Evolutionary conservation across 2,329 filamentous ascomycete genomes (phyloP).

Genomic region (Aspergillus sp.): DNA sequence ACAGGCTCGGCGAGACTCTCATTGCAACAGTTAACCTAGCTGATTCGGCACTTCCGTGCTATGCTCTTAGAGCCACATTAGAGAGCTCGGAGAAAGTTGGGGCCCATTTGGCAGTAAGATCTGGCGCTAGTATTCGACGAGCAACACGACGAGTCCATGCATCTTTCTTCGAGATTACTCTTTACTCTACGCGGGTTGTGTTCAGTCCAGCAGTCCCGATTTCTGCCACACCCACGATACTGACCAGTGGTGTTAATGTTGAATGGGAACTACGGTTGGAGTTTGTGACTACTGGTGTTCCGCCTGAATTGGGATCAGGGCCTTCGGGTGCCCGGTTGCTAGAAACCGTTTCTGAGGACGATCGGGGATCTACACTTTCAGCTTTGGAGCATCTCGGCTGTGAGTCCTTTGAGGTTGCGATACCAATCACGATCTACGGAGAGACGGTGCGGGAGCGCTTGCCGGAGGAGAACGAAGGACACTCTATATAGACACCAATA

Average conservation of each 20-base stretch:
- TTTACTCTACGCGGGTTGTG: slow-evolving; percentile 75
- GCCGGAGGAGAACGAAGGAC: slow-evolving; percentile 41
- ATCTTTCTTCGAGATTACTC: slow-evolving; percentile 74
- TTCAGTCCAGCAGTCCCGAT: slow-evolving; percentile 84
- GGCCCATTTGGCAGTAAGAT: slow-evolving; percentile 75
- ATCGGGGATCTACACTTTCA: slow-evolving; percentile 73
- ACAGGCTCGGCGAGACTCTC: slow-evolving; percentile 84
- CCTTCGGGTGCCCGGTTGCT: slow-evolving; percentile 57
- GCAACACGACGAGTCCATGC: slow-evolving; percentile 82
- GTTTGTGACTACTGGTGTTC: slow-evolving; percentile 74
- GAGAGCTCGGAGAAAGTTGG: slow-evolving; percentile 87
- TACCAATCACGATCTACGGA: slow-evolving; percentile 78
- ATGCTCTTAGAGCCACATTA: slow-evolving; percentile 78
- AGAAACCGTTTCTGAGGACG: slow-evolving; percentile 76
- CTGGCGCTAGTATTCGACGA: slow-evolving; percentile 79
- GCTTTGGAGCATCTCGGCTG: slow-evolving; percentile 76
- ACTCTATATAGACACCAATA: slow-evolving; percentile 34
- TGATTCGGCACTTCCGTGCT: slow-evolving; percentile 74
- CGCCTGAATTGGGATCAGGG: slow-evolving; percentile 37
- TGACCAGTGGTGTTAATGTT: slow-evolving; percentile 82
- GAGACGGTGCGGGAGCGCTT: slow-evolving; percentile 49
- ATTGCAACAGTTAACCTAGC: slow-evolving; percentile 82
- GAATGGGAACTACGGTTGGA: slow-evolving; percentile 90
- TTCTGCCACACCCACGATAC: slow-evolving; percentile 82
- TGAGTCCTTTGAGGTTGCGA: slow-evolving; percentile 87